Percentiles rank a stretch among this genome's conserved stretches.
phyloP scores from a whole-genome alignment of 805 yeast genomes.

The Metschnikowia bowlesiae region DNA sequence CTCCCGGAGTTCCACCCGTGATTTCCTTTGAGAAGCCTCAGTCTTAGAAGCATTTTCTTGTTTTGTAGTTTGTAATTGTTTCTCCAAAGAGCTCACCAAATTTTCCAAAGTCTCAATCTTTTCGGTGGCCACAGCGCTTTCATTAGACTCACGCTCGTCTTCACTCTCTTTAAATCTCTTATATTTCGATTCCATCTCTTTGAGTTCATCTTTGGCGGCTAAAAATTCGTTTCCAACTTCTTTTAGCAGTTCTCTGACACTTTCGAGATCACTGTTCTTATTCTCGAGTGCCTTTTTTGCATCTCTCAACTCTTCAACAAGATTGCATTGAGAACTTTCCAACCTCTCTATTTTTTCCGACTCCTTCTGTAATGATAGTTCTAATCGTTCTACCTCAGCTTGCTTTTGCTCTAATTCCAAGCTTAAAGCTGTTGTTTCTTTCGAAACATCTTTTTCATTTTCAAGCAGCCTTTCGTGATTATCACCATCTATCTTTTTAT shows the following conservation, averaged over 20 bases:
- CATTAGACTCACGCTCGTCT: constrained; percentile 17
- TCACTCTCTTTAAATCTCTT: constrained; percentile 12
- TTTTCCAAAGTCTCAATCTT: not conserved
- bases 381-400: constrained; percentile 7
- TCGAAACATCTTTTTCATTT: not conserved
- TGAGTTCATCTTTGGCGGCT: constrained; percentile 53
- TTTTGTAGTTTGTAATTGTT: not conserved
- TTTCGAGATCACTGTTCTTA: constrained; percentile 59
- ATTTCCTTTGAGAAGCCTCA: not conserved
- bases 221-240: constrained; percentile 79
- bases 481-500: constrained; percentile 9
- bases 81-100: not conserved
- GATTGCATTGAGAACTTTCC: not conserved
- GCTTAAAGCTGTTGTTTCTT: not conserved
- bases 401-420: not conserved
- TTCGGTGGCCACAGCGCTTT: not conserved
- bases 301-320: constrained; percentile 23
- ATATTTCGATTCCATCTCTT: constrained; percentile 11
- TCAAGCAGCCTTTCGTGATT: constrained; percentile 3
- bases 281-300: constrained; percentile 6
- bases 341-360: constrained; percentile 11
- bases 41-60: not conserved
- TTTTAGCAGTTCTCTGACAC: constrained; percentile 68
- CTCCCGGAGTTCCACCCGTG: not conserved
- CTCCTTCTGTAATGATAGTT: constrained; percentile 7